Base-by-base conservation (phyloP, 1,284 basidiomycete species). In the Spongispora temasekensis region DNA sequence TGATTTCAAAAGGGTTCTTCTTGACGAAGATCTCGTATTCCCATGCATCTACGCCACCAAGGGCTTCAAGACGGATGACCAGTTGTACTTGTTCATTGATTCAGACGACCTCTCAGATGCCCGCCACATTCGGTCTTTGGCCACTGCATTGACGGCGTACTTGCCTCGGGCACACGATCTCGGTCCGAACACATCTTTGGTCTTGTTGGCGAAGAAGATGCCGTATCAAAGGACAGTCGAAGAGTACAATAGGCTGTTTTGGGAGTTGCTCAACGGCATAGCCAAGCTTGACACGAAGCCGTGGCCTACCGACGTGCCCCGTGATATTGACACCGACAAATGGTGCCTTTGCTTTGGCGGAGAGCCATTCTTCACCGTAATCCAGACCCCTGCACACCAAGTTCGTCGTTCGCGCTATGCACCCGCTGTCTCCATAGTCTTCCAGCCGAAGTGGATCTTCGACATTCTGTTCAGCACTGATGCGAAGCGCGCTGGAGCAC, bases 371-470 rank as follows among this genome's bases (percentile, higher is more conserved):
- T 67, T 67, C 34, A 61, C 65, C 1, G 65, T 67, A 7, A 65
- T 67, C 7, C 68, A 69, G 34, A 65, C 66, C 0, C 68, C 63
- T 9, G 67, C 65, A 2, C 67, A 67, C 50, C 67, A 67, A 55
- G 61, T 67, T 17, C 64, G 68, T 21, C 66, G 63, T n/a, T 59
- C 66, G 3, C 65, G 66, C 34, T 59, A 65, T n/a, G 59, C 65
- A n/a, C 59, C 64, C 15, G 57, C 63, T 9, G 55, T 69, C 53
- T 69, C 66, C 31, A 60, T 69, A 8, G 66, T 69, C 19, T 67
- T 67, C 59, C 66, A 69, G 31, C 66, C 66, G 8, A 69, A 67
- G 44, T 69, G 66, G 66, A 67, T 67, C 44, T 67, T 67, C 25
- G 65, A 67, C 53, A 62, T 69, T n/a, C 53, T 67, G 27, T 67